Conservation (phyloP, 345 rosid genomes). For the Pistacia atlantica region DNA sequence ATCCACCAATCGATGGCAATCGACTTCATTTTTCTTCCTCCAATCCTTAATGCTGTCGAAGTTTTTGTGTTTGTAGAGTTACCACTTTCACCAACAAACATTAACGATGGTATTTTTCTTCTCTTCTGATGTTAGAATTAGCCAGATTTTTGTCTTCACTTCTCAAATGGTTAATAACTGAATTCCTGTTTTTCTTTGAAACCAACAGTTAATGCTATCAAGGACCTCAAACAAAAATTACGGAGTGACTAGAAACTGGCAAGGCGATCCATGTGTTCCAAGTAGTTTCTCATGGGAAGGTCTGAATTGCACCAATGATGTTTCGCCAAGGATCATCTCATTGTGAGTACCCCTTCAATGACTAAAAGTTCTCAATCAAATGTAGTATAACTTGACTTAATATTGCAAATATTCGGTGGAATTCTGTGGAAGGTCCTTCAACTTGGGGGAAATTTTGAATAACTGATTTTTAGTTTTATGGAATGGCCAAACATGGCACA, state of each 20-base stretch:
- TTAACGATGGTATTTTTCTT: not conserved
- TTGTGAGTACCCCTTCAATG: not conserved
- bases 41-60: slow-evolving; percentile 4
- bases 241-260: not conserved
- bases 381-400: not conserved
- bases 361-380: not conserved
- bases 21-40: not conserved
- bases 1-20: not conserved
- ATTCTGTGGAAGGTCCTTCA: not conserved
- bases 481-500: no score
- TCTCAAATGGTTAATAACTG: not conserved
- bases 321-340: not conserved
- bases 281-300: not conserved
- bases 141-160: not conserved
- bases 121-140: not conserved
- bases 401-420: not conserved
- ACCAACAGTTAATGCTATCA: slow-evolving; percentile 27
- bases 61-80: not conserved
- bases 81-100: not conserved
- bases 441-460: not conserved
- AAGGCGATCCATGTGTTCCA: not conserved
- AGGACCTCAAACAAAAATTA: slow-evolving; percentile 21
- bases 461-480: no score
- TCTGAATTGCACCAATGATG: not conserved
- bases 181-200: not conserved